Percentiles rank a stretch among this genome's conserved stretches.
Conservation (phyloP, 2,329 filamentous ascomycete genomes). For the Neofusicoccum parvum region DNA sequence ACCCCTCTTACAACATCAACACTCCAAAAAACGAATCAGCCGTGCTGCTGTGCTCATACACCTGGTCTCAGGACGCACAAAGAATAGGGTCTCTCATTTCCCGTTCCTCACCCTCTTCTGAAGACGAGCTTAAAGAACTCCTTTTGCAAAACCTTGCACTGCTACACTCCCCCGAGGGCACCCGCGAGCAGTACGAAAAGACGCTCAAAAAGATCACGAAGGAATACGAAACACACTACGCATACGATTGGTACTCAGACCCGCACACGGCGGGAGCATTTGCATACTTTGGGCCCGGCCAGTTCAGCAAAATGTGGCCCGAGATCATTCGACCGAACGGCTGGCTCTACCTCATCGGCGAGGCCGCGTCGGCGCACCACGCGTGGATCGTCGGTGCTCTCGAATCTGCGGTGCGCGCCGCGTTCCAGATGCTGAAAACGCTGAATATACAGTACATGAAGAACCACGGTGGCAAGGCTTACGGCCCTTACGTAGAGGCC, state of each 20-base stretch:
- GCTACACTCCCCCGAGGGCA: constrained; percentile 27
- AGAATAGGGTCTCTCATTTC: constrained; percentile 35
- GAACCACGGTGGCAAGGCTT: not conserved
- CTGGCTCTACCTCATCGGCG: constrained; percentile 24
- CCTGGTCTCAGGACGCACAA: constrained; percentile 40
- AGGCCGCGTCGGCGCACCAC: constrained; percentile 25
- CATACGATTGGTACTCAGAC: constrained; percentile 43
- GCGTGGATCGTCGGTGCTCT: constrained; percentile 27
- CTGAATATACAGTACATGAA: not conserved
- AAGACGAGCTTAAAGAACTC: constrained; percentile 31
- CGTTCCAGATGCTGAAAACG: constrained; percentile 18
- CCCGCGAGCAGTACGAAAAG: not conserved
- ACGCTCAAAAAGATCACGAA: not conserved
- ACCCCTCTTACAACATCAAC: constrained; percentile 41
- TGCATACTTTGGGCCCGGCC: constrained; percentile 44
- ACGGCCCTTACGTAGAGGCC: not conserved
- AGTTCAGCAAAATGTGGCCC: constrained; percentile 34
- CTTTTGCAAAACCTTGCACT: constrained; percentile 33
- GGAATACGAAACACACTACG: not conserved
- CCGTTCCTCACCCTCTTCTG: constrained; percentile 22
- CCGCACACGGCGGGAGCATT: constrained; percentile 41
- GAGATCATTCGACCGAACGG: constrained; percentile 2
- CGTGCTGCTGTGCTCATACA: constrained; percentile 42
- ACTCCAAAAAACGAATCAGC: constrained; percentile 28
- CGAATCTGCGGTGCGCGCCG: constrained; percentile 23